These are phyloP conservation scores for Gossypium rotundifolium DNA, from an alignment of 345 rosid genomes.

Conservation along the genomic window DNA sequence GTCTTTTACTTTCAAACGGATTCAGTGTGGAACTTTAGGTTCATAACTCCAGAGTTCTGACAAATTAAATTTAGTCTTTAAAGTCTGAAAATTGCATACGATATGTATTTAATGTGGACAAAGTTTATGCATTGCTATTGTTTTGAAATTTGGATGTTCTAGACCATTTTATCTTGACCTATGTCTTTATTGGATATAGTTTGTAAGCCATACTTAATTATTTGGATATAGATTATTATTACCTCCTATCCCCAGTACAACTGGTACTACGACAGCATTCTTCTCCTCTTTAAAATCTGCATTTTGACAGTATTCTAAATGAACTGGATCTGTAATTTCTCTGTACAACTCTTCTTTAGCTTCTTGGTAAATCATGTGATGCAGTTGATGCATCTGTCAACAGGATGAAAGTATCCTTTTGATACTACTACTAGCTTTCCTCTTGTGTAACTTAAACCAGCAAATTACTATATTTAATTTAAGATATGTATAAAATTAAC, in stretches of 20 bases:
- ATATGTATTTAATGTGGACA: no score
- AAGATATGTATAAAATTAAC: not conserved
- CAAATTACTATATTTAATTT: not conserved
- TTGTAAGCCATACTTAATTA: not conserved
- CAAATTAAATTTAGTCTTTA: no score
- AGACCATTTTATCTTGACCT: not conserved
- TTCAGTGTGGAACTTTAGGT: no score
- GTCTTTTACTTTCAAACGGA: no score
- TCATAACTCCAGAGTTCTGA: no score
- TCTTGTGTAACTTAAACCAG: not conserved
- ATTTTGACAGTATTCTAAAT: not conserved
- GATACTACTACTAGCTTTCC: not conserved
- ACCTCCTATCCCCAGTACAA: not conserved
- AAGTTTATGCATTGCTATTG: no score
- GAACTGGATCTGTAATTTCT: not conserved
- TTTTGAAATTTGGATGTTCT: not conserved
- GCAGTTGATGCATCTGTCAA: not conserved
- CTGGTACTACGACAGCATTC: not conserved
- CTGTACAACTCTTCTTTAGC: not conserved
- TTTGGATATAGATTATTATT: not conserved
- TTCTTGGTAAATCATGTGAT: not conserved
- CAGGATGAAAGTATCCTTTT: not conserved
- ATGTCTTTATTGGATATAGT: not conserved
- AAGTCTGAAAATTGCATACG: no score
- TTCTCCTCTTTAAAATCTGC: not conserved